Evolutionary conservation across 2,329 filamentous ascomycete genomes (phyloP).

Genomic region (Arthrinium puccinioides): DNA sequence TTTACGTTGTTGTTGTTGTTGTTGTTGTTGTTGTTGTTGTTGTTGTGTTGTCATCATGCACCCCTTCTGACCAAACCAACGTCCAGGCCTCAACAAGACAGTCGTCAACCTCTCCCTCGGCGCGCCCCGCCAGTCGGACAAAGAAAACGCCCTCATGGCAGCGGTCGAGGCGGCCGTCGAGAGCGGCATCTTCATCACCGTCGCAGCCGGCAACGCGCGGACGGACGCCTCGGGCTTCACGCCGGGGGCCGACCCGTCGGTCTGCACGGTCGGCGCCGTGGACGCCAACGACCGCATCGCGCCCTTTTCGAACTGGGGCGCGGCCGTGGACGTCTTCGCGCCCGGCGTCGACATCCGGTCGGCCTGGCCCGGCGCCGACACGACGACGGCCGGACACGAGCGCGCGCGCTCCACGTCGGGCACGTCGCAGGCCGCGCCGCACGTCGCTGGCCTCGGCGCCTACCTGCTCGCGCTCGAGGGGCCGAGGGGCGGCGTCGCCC

Average conservation of each 20-base stretch:
- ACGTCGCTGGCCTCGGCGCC: conserved; percentile 43
- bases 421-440: conserved; percentile 47
- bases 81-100: conserved; percentile 5
- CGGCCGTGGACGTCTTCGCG: conserved; percentile 8
- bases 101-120: conserved; percentile 21
- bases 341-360: conserved; percentile 22
- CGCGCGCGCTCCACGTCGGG: conserved; percentile 29
- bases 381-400: conserved; percentile 24
- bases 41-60: too few species aligned
- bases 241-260: conserved; percentile 9
- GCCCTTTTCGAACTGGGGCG: conserved; percentile 15
- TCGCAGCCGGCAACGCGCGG: conserved; percentile 14
- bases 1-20: not conserved
- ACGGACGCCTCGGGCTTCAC: conserved; percentile 10
- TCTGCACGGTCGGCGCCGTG: conserved; percentile 13
- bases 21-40: too few species aligned
- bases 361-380: conserved; percentile 25
- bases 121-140: not conserved
- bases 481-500: conserved; percentile 2
- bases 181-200: conserved; percentile 10
- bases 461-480: conserved; percentile 27
- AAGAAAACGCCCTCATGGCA: not conserved
- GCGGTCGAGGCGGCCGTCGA: conserved; percentile 7
- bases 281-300: conserved; percentile 6
- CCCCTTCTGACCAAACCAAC: not conserved